Evolutionary conservation across 148 eudicot species (phyloP).

Genomic region (Linanthus parryae): DNA sequence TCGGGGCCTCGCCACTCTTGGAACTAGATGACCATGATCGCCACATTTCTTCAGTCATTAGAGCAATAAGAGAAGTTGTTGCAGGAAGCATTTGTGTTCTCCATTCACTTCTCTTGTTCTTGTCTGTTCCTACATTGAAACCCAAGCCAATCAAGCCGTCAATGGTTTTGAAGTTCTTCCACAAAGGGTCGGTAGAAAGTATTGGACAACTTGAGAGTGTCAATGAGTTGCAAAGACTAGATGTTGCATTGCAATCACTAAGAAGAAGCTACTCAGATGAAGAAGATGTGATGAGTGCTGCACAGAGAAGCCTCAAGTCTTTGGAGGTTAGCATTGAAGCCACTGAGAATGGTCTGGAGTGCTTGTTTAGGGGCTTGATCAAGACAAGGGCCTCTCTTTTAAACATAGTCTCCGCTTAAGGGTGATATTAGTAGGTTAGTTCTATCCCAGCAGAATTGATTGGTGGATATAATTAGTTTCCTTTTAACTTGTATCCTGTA

Average conservation of each 20-base stretch:
- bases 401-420: constrained; percentile 30
- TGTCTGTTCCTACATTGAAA: constrained; percentile 19
- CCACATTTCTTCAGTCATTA: constrained; percentile 24
- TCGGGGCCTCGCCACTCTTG: not conserved
- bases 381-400: constrained; percentile 40
- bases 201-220: constrained; percentile 15
- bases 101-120: constrained; percentile 22
- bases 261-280: constrained; percentile 2
- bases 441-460: too few species aligned
- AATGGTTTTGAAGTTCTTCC: constrained; percentile 30
- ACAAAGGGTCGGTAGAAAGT: constrained; percentile 13
- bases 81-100: constrained; percentile 20
- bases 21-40: constrained; percentile 25
- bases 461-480: too few species aligned
- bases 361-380: constrained; percentile 41
- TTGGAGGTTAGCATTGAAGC: constrained; percentile 28
- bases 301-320: constrained; percentile 24
- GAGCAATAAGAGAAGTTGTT: constrained; percentile 30
- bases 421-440: not conserved
- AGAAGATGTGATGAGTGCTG: constrained; percentile 15
- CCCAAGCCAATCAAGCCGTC: constrained; percentile 26
- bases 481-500: not conserved
- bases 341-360: constrained; percentile 33
- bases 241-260: constrained; percentile 12
- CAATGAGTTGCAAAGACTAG: constrained; percentile 21